Base-by-base conservation (phyloP, 768 basidiomycete species). In the Calocybe cyanea region DNA sequence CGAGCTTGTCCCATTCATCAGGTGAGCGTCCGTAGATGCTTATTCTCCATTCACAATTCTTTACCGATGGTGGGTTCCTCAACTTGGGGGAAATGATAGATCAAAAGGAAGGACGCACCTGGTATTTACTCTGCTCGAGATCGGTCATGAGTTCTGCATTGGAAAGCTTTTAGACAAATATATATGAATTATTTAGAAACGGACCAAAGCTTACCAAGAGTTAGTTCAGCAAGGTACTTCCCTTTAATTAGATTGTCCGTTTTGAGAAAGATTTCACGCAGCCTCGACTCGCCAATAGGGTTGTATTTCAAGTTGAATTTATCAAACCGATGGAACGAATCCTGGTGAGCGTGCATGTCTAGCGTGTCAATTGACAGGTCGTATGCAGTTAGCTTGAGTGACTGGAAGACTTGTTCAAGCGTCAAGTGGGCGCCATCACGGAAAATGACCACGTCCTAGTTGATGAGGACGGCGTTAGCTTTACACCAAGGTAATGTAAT, bases 311-410 rank as follows among this genome's bases (percentile, higher is more conserved):
- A 71, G 57, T 98, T 98, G 70, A 98, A 98, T 61, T 95, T 92
- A 70, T 96, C 96, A 60, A 96, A 98, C 11, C 96, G 87, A 63
- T 99, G 95, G 75, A 99, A 98, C 1, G 93, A 90, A 59, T 96
- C 94, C 52, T 90, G 87, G 63, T 99, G 95, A 0, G 95, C 96
- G 52, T 98, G 96, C 96, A 99, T 99, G 60, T 99, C 96, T 32
- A 99, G 78, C 2, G 96, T 99, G 61, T 99, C 96, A 61, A 99
- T 98, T 9, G 93, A 96, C 25, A 99, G 77, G 55, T 99, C 96
- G 63, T 99, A 99, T 1, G 96, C 95, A 1, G 89, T 94, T 32
- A 99, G 72, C 55, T 94, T 85, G 21, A 99, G 79, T 10, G 92
- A 94, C 59, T 96, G 78, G 67, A 99, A 99, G n/a, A 99, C 96